These are phyloP conservation scores for Russula olivacea DNA, from an alignment of 768 basidiomycete species.

Conservation along the genomic window DNA sequence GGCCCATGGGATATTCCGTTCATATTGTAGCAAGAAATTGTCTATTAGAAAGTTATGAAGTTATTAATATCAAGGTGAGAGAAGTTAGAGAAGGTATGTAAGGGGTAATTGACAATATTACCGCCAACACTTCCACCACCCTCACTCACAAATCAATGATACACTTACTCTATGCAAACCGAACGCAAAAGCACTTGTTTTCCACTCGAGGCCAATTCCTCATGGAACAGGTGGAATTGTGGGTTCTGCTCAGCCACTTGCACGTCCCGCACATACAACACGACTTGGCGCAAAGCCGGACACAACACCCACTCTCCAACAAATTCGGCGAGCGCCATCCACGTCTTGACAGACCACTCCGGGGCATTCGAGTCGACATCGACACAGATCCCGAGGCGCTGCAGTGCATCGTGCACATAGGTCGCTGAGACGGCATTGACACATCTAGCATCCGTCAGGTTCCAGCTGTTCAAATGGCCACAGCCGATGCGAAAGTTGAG, in stretches of 20 bases:
- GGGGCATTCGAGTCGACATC: neutral
- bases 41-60: too few relatives aligned
- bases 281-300: conserved; percentile 2
- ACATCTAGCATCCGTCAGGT: neutral
- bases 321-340: neutral
- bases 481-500: conserved; percentile 9
- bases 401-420: conserved; percentile 6
- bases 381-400: conserved; percentile 13
- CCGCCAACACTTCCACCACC: too few relatives aligned
- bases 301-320: conserved; percentile 4
- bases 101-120: too few relatives aligned
- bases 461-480: neutral
- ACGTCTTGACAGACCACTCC: neutral
- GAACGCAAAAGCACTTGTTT: conserved; percentile 3
- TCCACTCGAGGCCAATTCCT: neutral
- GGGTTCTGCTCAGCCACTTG: neutral
- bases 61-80: too few relatives aligned
- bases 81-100: too few relatives aligned
- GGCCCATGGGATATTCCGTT: too few relatives aligned
- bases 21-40: too few relatives aligned
- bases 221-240: neutral
- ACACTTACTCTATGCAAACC: neutral
- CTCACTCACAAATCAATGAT: too few relatives aligned
- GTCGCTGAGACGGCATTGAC: too few relatives aligned
- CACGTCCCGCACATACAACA: conserved; percentile 2